Evolutionary conservation across 1,139 yeast genomes (phyloP), one percentile per base, ranked within the genome.

Genomic region (Taphrina sp.): DNA sequence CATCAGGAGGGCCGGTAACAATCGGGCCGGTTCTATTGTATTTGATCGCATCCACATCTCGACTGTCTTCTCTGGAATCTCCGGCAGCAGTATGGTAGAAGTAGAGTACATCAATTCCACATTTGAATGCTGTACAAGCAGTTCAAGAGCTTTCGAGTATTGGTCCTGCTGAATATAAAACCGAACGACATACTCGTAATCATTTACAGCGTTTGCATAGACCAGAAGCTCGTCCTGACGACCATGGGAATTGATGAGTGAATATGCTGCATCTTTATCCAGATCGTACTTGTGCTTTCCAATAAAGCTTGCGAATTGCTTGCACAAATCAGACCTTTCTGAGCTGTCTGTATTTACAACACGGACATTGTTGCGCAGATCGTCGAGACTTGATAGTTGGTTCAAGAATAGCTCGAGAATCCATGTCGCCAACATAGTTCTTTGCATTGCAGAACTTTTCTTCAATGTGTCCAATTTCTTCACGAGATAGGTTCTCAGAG

Each of bases 341-440:
- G 35, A 3, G 14, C 20, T 22, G 7, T 31, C 34, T 39, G 55
- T 61, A 39, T 65, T 64, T 36, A 65, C 36, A 3, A 64, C 61
- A 2, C 64, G 57, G 37, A 59, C 58, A 4, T 58, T 56, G 29
- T 72, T 69, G 45, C 65, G 61, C 39, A 59, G 51, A 59, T 76
- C 80, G 58, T 80, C 84, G 8, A 76, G 58, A 1, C 70, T 69
- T 61, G 78, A 77, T 24, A 79, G 64, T 58, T 72, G 72, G 57
- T 78, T 81, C 67, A 81, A 72, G 58, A 70, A 79, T 10, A 85
- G 69, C 70, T 89, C 94, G 4, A 87, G 76, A 36, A 90, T 79
- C 96, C 96, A 90, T 58, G 85, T 79, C 0, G 90, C 80, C n/a
- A 90, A 68, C 58, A 88, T 75, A 0, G 77, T 73, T 64, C 84